phyloP scores from a whole-genome alignment of 208 protist species.

The Angomonas ambiguus region DNA sequence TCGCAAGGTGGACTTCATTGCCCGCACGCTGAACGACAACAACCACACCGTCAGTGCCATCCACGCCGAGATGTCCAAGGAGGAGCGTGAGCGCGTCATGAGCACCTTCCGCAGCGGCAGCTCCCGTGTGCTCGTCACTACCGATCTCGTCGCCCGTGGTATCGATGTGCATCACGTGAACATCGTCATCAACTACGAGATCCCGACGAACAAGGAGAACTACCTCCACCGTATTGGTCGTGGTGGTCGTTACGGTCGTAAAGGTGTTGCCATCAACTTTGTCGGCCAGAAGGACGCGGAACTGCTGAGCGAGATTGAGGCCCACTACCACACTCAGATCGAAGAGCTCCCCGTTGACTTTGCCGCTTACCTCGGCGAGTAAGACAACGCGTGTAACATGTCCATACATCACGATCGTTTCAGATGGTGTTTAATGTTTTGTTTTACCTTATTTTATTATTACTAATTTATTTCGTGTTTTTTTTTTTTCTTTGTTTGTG shows the following conservation, averaged over 20 bases:
- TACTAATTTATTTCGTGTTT: conserved; percentile 6
- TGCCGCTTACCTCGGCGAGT: conserved; percentile 69
- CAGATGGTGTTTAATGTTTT: too few species aligned
- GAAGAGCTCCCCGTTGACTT: conserved; percentile 99
- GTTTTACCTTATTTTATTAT: conserved; percentile 11
- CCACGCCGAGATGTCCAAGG: conserved; percentile 98
- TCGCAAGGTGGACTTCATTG: conserved; percentile 96
- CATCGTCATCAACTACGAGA: conserved; percentile 99
- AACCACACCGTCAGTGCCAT: conserved; percentile 95
- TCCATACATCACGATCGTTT: too few species aligned
- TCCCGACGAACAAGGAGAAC: conserved; percentile 98
- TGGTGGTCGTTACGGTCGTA: conserved; percentile 98
- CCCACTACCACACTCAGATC: conserved; percentile 99
- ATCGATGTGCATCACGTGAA: conserved; percentile 99
- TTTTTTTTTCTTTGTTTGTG: not conserved
- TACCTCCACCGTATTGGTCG: conserved; percentile 99
- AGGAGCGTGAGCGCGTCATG: conserved; percentile 98
- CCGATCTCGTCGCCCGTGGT: conserved; percentile 98
- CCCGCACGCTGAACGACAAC: conserved; percentile 87
- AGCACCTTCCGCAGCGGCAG: conserved; percentile 95
- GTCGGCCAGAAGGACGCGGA: conserved; percentile 96
- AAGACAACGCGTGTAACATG: conserved; percentile 52
- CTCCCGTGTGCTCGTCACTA: conserved; percentile 98
- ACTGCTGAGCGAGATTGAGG: conserved; percentile 97
- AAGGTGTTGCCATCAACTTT: conserved; percentile 99